These are phyloP conservation scores for Sclerotinia borealis DNA, from an alignment of 2,329 filamentous ascomycete genomes.

Conservation along the genomic window DNA sequence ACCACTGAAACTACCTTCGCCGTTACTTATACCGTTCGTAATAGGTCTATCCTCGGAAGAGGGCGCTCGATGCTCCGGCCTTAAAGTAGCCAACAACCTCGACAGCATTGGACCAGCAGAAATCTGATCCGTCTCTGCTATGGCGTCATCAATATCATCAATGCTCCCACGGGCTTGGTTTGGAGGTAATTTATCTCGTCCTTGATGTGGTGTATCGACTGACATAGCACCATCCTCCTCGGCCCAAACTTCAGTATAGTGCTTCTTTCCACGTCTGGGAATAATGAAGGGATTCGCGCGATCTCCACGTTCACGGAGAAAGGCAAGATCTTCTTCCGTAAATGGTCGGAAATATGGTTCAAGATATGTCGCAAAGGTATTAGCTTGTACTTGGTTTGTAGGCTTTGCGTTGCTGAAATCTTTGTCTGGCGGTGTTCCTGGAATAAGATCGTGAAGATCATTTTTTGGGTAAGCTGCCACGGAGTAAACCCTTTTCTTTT, in stretches of 20 bases:
- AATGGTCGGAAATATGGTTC: conserved; percentile 88
- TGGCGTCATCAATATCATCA: conserved; percentile 78
- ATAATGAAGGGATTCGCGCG: conserved; percentile 77
- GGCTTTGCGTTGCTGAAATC: conserved; percentile 95
- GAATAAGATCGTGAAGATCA: conserved; percentile 77
- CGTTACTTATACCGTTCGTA: conserved; percentile 47
- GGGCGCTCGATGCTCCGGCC: conserved; percentile 62
- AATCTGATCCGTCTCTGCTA: conserved; percentile 82
- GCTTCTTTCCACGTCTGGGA: conserved; percentile 74
- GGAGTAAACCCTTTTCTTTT: conserved; percentile 81
- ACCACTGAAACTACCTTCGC: conserved; percentile 41
- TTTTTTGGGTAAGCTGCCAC: conserved; percentile 76
- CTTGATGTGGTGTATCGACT: conserved; percentile 58
- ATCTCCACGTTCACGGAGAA: conserved; percentile 85
- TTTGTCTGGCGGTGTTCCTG: conserved; percentile 83
- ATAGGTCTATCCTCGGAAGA: conserved; percentile 51
- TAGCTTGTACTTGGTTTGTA: conserved; percentile 87
- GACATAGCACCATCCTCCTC: conserved; percentile 83
- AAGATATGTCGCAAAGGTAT: conserved; percentile 85
- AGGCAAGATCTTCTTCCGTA: conserved; percentile 89
- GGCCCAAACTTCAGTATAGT: conserved; percentile 88
- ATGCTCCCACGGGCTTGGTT: conserved; percentile 82
- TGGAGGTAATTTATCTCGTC: conserved; percentile 60
- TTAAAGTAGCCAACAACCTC: conserved; percentile 72
- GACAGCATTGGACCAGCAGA: conserved; percentile 83